Evolutionary conservation across 257 asterid genomes (phyloP).

Genomic region (Ehretia macrophylla): DNA sequence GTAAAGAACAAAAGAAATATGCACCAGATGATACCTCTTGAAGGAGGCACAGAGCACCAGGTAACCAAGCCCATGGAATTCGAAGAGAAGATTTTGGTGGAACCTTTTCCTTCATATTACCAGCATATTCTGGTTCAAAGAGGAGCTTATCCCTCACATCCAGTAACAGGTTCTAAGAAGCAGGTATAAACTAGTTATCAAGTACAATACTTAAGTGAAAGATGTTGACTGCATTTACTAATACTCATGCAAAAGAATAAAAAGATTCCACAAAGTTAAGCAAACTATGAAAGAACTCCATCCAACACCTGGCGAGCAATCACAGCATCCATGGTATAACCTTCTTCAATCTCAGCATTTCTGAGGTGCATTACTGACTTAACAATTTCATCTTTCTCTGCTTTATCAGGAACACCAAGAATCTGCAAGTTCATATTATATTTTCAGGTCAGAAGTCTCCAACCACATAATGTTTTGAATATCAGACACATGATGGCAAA

Average conservation of each 20-base stretch:
- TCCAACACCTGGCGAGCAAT: conserved; percentile 70
- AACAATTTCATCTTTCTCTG: conserved; percentile 97
- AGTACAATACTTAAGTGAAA: conserved; percentile 6
- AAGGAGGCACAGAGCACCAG: conserved; percentile 94
- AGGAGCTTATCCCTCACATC: conserved; percentile 97
- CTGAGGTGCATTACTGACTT: conserved; percentile 80
- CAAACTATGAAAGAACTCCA: conserved; percentile 11
- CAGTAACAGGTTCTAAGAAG: conserved; percentile 71
- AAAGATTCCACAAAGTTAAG: not conserved
- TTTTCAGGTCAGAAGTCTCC: not conserved
- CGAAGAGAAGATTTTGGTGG: conserved; percentile 81
- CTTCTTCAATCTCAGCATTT: conserved; percentile 90
- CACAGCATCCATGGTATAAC: conserved; percentile 84
- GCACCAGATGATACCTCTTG: conserved; percentile 68
- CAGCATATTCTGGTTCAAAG: conserved; percentile 95
- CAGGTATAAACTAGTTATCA: conserved; percentile 16
- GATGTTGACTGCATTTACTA: conserved; percentile 3
- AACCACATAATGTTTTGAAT: not conserved
- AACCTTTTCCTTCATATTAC: conserved; percentile 69
- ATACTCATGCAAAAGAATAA: conserved; percentile 9
- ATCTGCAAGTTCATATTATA: conserved; percentile 45
- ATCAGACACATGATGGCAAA: not conserved
- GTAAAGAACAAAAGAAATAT: conserved; percentile 11
- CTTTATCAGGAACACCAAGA: conserved; percentile 76
- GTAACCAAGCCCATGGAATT: conserved; percentile 91